Evolutionary conservation across 352 stramenopile genomes (phyloP), one percentile per base, ranked within the genome.

Genomic region (Phytopythium ostracodes): DNA sequence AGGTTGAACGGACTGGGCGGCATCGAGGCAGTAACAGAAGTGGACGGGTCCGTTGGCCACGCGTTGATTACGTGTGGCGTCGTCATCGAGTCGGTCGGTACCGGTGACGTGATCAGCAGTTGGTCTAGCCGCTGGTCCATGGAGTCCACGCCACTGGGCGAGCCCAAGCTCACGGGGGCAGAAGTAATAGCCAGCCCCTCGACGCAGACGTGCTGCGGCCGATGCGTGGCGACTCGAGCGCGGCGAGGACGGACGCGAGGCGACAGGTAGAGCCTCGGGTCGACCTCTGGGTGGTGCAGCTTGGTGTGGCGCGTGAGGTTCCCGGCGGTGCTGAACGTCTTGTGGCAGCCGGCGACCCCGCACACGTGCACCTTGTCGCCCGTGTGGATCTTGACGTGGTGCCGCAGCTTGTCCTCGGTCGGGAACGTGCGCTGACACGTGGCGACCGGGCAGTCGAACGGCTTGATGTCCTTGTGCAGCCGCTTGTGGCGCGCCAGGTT

Each of bases 251-350:
- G 47, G 61, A 65, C 66, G 43, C 68, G 66, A 29, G 68, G 68
- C 33, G 56, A 60, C 31, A 58, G 59, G 36, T 63, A 63, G 2
- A 54, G 10, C 31, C 22, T 60, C 42, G 52, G 71, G 31, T 70
- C 57, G 38, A 79, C 60, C 59, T 79, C 66, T 33, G 69, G 66
- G 56, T 79, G 72, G 43, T 77, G 71, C 43, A 78, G 79, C 62
- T 82, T 81, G 61, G 70, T 74, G 64, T 85, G 76, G 22, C 76
- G 76, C 42, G 76, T 78, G 55, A 85, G 69, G 59, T 85, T 85
- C 7, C 76, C 76, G n/a, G 76, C 73, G 25, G 76, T 85, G 54
- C 71, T 85, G 52, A 85, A 85, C 27, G 75, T 76, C 59, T 85
- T 85, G 35, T 70, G 76, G 62, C 76, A 85, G 36, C 71, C 68